A percentile compares a stretch with the other conserved stretches of the same genome.
phyloP scores from a whole-genome alignment of 495 filamentous ascomycete genomes.

The Aspergillus diversus region DNA sequence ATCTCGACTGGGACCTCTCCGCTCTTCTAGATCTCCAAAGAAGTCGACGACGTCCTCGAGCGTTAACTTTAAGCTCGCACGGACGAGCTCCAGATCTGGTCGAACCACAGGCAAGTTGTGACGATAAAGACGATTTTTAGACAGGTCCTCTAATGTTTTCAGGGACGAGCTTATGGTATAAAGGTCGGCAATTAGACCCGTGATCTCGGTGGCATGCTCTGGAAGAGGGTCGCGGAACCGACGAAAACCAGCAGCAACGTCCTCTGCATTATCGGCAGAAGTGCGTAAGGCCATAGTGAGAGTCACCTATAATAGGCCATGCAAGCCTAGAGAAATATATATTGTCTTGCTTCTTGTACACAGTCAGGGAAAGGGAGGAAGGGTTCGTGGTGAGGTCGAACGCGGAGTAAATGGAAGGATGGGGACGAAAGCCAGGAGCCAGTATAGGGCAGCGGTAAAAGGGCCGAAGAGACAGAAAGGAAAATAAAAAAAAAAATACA shows the following conservation, averaged over 20 bases:
- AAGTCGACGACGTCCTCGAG: conserved; percentile 56
- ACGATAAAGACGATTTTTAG: conserved; percentile 36
- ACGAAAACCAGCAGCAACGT: conserved; percentile 56
- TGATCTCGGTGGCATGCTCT: conserved; percentile 57
- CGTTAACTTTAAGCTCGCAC: conserved; percentile 54
- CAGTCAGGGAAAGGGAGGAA: neutral
- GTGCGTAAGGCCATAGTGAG: conserved; percentile 50
- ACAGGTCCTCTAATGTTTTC: conserved; percentile 45
- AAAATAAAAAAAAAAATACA: neutral
- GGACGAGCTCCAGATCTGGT: conserved; percentile 49
- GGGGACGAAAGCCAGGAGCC: neutral
- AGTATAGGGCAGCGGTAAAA: conserved; percentile 1
- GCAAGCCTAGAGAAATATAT: conserved; percentile 18
- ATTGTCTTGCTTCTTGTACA: conserved; percentile 5
- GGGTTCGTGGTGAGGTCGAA: neutral
- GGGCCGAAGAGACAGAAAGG: neutral
- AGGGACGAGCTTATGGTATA: conserved; percentile 57
- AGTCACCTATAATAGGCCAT: conserved; percentile 22
- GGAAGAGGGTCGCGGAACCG: conserved; percentile 56
- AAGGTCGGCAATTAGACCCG: conserved; percentile 55
- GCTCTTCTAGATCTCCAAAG: conserved; percentile 50
- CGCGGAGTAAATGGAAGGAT: neutral
- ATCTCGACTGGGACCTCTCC: conserved; percentile 37
- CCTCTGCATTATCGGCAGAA: conserved; percentile 55
- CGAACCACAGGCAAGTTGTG: conserved; percentile 40